Base-by-base conservation (phyloP, 352 stramenopile species). In the Globisporangium barbulae region DNA sequence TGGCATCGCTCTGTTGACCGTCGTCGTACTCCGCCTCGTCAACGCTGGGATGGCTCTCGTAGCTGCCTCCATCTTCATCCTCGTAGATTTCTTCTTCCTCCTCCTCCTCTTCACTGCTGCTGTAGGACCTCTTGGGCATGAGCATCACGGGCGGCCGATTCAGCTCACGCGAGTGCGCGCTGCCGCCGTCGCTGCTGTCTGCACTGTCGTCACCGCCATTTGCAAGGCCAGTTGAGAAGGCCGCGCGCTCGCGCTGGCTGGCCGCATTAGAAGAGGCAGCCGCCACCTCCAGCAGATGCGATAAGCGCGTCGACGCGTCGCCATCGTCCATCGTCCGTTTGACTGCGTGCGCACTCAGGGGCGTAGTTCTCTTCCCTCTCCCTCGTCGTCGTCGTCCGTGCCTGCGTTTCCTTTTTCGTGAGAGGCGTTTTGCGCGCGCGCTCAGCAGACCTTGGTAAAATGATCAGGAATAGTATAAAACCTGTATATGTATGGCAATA, bases 121-220 rank as follows among this genome's bases (percentile, higher is more conserved):
- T 75, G 59, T 78, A 78, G 2, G 68, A 57, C 19, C 59, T 62
- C 13, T 71, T 55, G 3, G 73, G 61, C 44, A 78, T 35, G 9
- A 80, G 53, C 22, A 67, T 21, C 61, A 67, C 61, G 9, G 59
- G 59, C 19, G 49, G 50, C 0, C 45, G 44, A 12, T 19, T 63
- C 21, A 39, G 58, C 9, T 35, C 33, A 10, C 45, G 31, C 22
- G n/a, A 33, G 31, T 47, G 45, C 19, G 49, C 31, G 41, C 31
- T 13, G 15, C 33, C 58, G 15, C 58, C 48, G 3, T 48, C 28
- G 30, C 28, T 53, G 22, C 19, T 57, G 21, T 42, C 30, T 1
- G 17, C 30, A 42, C 37, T 12, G 10, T 0, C 50, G 22, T 31
- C 50, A 30, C n/a, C 52, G 6, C 52, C 31, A 17, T 12, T 15